phyloP scores from a whole-genome alignment of 2,329 filamentous ascomycete genomes.

The Aspergillus costaricaensis region DNA sequence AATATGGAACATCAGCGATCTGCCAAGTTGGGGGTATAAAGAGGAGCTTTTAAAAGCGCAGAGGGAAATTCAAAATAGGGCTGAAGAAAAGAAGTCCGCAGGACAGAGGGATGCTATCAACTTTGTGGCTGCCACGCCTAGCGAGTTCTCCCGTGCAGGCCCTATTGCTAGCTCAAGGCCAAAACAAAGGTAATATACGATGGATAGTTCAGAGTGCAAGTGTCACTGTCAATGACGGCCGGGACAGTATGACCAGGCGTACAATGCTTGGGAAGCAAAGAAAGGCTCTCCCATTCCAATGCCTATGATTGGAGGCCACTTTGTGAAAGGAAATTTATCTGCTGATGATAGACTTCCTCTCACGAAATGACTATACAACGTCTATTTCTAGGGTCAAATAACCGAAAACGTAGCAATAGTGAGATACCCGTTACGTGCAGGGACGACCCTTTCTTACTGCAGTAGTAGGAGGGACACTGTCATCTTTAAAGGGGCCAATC shows the following conservation, averaged over 20 bases:
- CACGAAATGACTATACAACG: not conserved
- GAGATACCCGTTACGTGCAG: too few species aligned
- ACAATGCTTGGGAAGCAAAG: not conserved
- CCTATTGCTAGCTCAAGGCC: not conserved
- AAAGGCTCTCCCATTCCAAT: not conserved
- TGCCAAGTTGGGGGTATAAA: slow-evolving; percentile 50
- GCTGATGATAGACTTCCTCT: not conserved
- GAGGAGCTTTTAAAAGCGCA: slow-evolving; percentile 49
- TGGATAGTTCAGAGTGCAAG: not conserved
- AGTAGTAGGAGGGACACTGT: too few species aligned
- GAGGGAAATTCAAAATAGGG: slow-evolving; percentile 37
- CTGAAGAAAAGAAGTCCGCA: slow-evolving; percentile 37
- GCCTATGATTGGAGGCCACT: not conserved
- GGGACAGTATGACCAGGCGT: not conserved
- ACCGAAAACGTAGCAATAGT: too few species aligned
- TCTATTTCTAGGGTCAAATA: too few species aligned
- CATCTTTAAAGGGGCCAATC: too few species aligned
- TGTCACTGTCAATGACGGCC: not conserved
- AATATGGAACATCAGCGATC: slow-evolving; percentile 41
- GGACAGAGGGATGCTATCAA: slow-evolving; percentile 42
- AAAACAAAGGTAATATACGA: slow-evolving; percentile 9
- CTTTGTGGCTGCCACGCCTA: slow-evolving; percentile 38
- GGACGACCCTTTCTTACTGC: too few species aligned
- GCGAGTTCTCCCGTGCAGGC: slow-evolving; percentile 8
- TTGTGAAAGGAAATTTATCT: not conserved